Percentiles rank a stretch among this genome's conserved stretches.
Conservation (phyloP, 257 asterid species). For the Scutellaria minor region DNA sequence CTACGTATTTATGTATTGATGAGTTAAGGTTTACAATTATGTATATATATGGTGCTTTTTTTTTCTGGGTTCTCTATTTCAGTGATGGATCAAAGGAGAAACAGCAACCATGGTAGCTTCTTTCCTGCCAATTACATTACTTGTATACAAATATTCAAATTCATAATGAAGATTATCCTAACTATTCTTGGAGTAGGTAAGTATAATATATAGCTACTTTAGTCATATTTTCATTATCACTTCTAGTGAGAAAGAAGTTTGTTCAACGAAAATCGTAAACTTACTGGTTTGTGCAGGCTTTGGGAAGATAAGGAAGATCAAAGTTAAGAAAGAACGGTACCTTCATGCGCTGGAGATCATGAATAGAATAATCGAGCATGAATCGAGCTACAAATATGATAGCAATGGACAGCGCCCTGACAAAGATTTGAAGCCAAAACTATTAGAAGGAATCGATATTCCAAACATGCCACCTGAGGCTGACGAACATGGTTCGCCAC, state of each 20-base stretch:
- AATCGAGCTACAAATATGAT: constrained; percentile 38
- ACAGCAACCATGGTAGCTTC: background rate
- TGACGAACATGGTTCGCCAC: background rate
- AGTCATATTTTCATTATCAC: background rate
- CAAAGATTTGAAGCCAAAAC: background rate
- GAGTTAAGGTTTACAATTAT: background rate
- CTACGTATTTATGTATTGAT: background rate
- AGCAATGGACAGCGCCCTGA: constrained; percentile 40
- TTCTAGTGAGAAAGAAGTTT: background rate
- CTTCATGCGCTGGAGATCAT: constrained; percentile 42
- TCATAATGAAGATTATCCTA: constrained; percentile 28
- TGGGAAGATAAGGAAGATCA: constrained; percentile 38
- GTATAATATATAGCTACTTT: background rate
- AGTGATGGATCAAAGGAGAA: background rate
- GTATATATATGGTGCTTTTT: background rate
- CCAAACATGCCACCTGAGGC: background rate
- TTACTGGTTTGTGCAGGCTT: constrained; percentile 37
- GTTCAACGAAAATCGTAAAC: background rate
- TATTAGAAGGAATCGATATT: background rate
- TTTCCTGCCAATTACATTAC: constrained; percentile 40
- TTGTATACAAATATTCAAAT: constrained; percentile 25
- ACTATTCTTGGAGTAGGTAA: constrained; percentile 42
- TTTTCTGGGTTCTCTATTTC: background rate
- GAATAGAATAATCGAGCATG: constrained; percentile 37
- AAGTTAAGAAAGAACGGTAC: constrained; percentile 39